Base-by-base conservation (phyloP, 768 basidiomycete genomes). In the Rhodotorula taiwanensis region DNA sequence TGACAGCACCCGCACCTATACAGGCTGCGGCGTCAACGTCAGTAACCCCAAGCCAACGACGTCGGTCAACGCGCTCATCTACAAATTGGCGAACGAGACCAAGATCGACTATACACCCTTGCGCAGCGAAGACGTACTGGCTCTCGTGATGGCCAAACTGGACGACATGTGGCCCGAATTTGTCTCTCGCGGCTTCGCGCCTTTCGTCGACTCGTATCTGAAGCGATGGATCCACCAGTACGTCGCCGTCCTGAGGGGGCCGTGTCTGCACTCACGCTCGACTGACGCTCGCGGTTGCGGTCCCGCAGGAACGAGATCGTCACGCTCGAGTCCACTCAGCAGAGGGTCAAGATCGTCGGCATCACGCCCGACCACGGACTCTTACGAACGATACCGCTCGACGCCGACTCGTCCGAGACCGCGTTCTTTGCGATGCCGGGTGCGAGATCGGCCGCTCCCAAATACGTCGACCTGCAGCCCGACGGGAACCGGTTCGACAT, bases 401-500 rank as follows among this genome's bases (percentile, higher is more conserved):
- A 72, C n/a, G n/a, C n/a, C n/a, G n/a, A 34, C 42, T 64, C 25
- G 76, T 48, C 21, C 14, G 41, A 72, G 74, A 52, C 63, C 31
- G 47, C 67, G 62, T 69, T 73, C 44, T 71, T 49, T 69, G 47
- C 41, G 34, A 60, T 42, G 54, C 77, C 58, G 60, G 75, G 63
- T 21, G n/a, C 13, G 43, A 23, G 3, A 33, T 30, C 33, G 7
- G 34, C 20, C 31, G 31, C 33, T n/a, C 33, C 9, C 20, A 10
- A 10, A 14, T 93, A 82, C 73, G 85, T 97, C 55, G 92, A 99
- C 76, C 76, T 99, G 25, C 95, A 95, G 74, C 95, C 95, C 3
- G 92, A 97, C 72, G 90, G 92, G 53, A 99, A 99, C 74, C 89
- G 89, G 72, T 98, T 98, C 70, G 94, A 98, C 76, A 79, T 97